Conservation (phyloP, 495 filamentous ascomycete species). For the Neurospora africana region DNA sequence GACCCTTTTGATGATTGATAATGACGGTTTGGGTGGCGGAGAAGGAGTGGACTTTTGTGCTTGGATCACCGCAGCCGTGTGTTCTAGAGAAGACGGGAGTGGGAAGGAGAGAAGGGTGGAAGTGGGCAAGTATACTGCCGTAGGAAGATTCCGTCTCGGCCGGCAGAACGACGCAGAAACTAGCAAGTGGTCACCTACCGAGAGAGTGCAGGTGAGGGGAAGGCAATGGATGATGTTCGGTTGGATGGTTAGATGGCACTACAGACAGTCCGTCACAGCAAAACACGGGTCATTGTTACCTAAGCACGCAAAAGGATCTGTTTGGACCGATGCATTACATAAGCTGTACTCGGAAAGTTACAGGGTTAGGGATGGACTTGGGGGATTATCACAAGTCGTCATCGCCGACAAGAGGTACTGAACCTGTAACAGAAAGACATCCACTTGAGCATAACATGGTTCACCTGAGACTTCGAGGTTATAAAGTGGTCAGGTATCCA, state of each 20-base stretch:
- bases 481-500: neutral
- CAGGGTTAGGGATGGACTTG: neutral
- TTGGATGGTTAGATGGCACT: neutral
- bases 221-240: neutral
- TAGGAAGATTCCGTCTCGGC: slow-evolving; percentile 1
- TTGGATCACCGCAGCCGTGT: neutral
- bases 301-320: neutral
- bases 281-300: neutral
- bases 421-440: neutral
- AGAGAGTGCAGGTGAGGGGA: slow-evolving; percentile 5
- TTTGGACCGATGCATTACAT: neutral
- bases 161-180: neutral
- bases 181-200: slow-evolving; percentile 9
- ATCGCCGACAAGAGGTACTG: neutral
- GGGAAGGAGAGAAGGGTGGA: neutral
- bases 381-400: neutral
- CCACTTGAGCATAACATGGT: neutral
- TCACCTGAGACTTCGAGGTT: neutral
- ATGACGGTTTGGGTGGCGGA: slow-evolving; percentile 5
- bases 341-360: neutral
- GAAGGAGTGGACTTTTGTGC: neutral
- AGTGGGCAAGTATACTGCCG: no score
- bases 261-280: neutral
- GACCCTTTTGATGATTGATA: neutral
- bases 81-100: neutral